Base-by-base conservation (phyloP, 1,139 yeast genomes). In the Magnusiomyces suaveolens region DNA sequence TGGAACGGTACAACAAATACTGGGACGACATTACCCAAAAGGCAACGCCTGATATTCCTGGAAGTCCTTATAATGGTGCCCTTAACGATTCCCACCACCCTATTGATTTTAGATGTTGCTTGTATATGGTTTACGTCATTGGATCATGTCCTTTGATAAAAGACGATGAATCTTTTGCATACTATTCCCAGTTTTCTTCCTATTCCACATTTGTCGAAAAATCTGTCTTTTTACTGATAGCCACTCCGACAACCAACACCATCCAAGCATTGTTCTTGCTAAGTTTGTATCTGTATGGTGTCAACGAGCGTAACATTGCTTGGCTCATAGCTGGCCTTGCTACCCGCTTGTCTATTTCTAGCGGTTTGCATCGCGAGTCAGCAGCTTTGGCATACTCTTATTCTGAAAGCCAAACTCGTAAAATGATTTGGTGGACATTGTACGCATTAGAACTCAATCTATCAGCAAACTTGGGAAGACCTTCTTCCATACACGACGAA, bases 121-220 rank as follows among this genome's bases (percentile, higher is more conserved):
- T 55, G 18, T 55, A 55, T 38, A 55, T 55, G 57, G 56, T 55
- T 12, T 48, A 51, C 24, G 57, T 53, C 23, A 55, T 53, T 52
- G 57, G 57, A 32, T 44, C 57, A 3, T 51, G 57, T 1, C 47
- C 57, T 2, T 46, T 55, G n/a, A 53, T 53, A 29, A 51, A 46
- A 16, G 52, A 52, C 32, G 54, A 55, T 33, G 52, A 48, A 41
- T 48, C 57, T 3, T 55, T 52, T 6, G 25, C 51, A 1, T 51
- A 53, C 26, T 55, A 53, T 50, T 50, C 49, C 16, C 39, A 43
- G 25, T 43, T 55, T 32, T 48, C 54, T 12, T 51, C 49, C 33
- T 55, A 55, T 41, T 55, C 54, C 2, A 49, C 57, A 2, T 52
- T 53, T 3, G 56, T 55, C 2, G 54, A 55, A 43, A 55, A 53